Percentiles rank a stretch among this genome's conserved stretches.
phyloP scores from a whole-genome alignment of 2,329 filamentous ascomycete species.

The Apiospora saccharicola region DNA sequence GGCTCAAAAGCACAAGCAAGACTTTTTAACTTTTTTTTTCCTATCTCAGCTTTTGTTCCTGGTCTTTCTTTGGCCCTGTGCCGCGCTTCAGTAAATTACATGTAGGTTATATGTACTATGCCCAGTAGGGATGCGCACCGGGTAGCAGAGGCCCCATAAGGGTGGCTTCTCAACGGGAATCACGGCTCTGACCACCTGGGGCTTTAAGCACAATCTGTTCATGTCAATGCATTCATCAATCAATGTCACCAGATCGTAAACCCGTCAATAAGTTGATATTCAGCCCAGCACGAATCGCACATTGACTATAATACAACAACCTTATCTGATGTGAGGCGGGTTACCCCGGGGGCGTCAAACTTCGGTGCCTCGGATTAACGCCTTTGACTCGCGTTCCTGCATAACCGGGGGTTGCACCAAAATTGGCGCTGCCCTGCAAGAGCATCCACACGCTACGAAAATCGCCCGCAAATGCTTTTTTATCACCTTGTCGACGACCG shows the following conservation, averaged over 20 bases:
- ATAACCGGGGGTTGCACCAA: constrained; percentile 20
- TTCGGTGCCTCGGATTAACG: constrained; percentile 5
- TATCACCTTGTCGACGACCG: background rate
- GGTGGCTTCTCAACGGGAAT: constrained; percentile 9
- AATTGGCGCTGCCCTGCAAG: background rate
- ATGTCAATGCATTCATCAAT: constrained; percentile 6
- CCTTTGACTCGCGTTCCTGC: constrained; percentile 23
- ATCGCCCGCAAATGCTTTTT: background rate
- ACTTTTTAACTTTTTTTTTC: background rate
- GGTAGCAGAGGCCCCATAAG: background rate
- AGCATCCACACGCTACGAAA: background rate
- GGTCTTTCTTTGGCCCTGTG: background rate
- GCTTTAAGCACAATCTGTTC: constrained; percentile 3
- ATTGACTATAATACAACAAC: background rate
- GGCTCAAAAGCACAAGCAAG: background rate
- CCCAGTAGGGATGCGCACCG: constrained; percentile 12
- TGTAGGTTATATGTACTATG: background rate
- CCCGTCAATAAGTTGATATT: background rate
- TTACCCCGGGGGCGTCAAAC: background rate
- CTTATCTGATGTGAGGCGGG: constrained; percentile 9
- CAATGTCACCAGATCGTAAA: background rate
- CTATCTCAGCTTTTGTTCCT: background rate
- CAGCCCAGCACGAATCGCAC: background rate
- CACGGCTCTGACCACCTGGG: constrained; percentile 18
- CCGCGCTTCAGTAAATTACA: constrained; percentile 7